phyloP scores from a whole-genome alignment of 179 eudicot genomes.

The Corrigiola litoralis region DNA sequence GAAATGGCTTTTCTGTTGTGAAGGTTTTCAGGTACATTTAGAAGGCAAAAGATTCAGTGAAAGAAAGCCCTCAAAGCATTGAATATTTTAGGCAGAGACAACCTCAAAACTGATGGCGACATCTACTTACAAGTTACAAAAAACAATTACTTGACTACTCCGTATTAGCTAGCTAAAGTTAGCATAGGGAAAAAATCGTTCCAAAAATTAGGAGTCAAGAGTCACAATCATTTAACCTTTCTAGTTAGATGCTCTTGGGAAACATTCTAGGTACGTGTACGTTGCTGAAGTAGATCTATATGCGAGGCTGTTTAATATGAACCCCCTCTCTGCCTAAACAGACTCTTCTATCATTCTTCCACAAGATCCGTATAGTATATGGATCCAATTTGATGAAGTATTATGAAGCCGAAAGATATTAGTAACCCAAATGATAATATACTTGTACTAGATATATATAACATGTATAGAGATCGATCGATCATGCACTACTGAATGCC shows the following conservation, averaged over 20 bases:
- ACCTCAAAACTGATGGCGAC: conserved; percentile 23
- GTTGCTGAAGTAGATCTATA: conserved; percentile 6
- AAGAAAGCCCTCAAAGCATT: conserved; percentile 30
- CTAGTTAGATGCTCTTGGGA: conserved; percentile 30
- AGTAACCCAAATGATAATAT: too few species aligned
- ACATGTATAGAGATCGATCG: too few species aligned
- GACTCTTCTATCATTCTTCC: too few species aligned
- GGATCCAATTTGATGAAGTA: too few species aligned
- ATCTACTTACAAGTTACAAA: not conserved
- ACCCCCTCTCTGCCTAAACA: too few species aligned
- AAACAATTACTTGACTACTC: not conserved
- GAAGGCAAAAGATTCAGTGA: conserved; percentile 40
- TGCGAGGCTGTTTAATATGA: not conserved
- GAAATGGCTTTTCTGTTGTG: conserved; percentile 29
- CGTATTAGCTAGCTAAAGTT: not conserved
- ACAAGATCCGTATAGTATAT: too few species aligned
- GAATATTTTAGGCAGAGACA: conserved; percentile 23
- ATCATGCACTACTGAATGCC: too few species aligned
- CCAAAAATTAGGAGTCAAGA: conserved; percentile 2
- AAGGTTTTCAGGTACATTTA: conserved; percentile 37
- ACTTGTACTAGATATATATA: too few species aligned
- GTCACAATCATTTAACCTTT: conserved; percentile 29
- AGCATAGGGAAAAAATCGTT: not conserved
- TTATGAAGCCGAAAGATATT: too few species aligned
- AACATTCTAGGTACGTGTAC: too few species aligned